These are phyloP conservation scores for Ambrosiella xylebori DNA, from an alignment of 2,329 filamentous ascomycete species.

Conservation along the genomic window DNA sequence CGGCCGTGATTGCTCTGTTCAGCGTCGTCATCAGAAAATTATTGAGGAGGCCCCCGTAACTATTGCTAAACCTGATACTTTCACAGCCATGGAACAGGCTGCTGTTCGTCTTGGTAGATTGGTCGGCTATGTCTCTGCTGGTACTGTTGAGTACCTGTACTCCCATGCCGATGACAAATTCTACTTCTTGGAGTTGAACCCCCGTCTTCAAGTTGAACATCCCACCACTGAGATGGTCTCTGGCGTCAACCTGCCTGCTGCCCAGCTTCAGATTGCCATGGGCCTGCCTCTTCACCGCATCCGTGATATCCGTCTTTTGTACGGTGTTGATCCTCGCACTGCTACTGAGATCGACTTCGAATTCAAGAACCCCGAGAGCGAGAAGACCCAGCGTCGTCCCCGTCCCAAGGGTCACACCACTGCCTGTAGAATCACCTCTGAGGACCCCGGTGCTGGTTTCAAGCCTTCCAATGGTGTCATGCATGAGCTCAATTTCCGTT, in stretches of 20 bases:
- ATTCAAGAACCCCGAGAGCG: constrained; percentile 73
- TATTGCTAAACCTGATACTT: constrained; percentile 75
- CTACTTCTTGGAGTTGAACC: constrained; percentile 97
- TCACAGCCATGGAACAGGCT: constrained; percentile 91
- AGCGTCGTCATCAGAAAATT: constrained; percentile 97
- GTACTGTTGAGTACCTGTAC: constrained; percentile 98
- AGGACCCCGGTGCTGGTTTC: constrained; percentile 97
- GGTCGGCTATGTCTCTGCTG: constrained; percentile 95
- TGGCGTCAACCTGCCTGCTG: constrained; percentile 90
- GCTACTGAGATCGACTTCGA: constrained; percentile 86
- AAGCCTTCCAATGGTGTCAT: constrained; percentile 98
- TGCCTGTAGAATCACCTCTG: constrained; percentile 95
- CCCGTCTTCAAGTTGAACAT: constrained; percentile 97
- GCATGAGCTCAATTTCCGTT: constrained; percentile 97
- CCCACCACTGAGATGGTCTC: constrained; percentile 99
- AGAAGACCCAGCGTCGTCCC: constrained; percentile 71
- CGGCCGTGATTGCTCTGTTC: constrained; percentile 95
- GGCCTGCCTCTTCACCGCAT: constrained; percentile 91
- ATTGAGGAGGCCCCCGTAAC: constrained; percentile 98
- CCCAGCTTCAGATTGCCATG: constrained; percentile 98
- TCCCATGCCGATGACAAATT: constrained; percentile 97
- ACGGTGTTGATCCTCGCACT: constrained; percentile 83
- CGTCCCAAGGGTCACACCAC: constrained; percentile 94
- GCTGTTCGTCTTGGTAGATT: constrained; percentile 85
- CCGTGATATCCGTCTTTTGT: constrained; percentile 86